Percentiles rank a stretch among this genome's conserved stretches.
These are phyloP conservation scores for Grifola frondosa DNA, from an alignment of 1,284 basidiomycete genomes.

Conservation along the genomic window DNA sequence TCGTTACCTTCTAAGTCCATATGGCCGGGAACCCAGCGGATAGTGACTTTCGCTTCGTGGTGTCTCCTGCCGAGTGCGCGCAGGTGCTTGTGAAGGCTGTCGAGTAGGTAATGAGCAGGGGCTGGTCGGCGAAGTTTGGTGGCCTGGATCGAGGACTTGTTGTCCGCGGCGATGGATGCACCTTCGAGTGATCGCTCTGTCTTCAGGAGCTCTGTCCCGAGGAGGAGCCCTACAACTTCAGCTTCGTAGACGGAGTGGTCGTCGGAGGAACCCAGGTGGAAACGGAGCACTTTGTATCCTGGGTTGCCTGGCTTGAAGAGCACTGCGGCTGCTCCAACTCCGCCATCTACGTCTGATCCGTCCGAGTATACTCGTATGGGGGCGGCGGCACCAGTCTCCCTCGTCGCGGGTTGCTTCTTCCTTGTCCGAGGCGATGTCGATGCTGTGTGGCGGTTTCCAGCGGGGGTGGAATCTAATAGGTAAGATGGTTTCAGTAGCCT, in stretches of 20 bases:
- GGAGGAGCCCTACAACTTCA: background rate
- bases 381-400: background rate
- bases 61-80: constrained; percentile 1
- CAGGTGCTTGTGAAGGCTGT: constrained; percentile 7
- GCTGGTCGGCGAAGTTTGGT: background rate
- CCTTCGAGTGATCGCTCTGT: background rate
- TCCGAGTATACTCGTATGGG: constrained; percentile 17
- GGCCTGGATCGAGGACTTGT: constrained; percentile 9
- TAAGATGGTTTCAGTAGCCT: constrained; percentile 14
- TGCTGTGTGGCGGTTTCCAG: constrained; percentile 5
- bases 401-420: constrained; percentile 11
- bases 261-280: background rate
- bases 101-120: constrained; percentile 14
- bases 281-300: background rate
- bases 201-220: background rate
- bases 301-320: background rate
- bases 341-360: constrained; percentile 15
- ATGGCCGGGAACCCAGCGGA: constrained; percentile 11
- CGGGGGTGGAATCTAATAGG: constrained; percentile 12
- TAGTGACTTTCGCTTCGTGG: background rate
- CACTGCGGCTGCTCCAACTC: constrained; percentile 6
- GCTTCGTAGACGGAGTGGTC: background rate
- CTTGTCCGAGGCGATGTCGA: constrained; percentile 4
- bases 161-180: constrained; percentile 15
- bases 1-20: constrained; percentile 15